A percentile compares a stretch with the other conserved stretches of the same genome.
phyloP scores from a whole-genome alignment of 805 yeast species.

The Candida incommunis region DNA sequence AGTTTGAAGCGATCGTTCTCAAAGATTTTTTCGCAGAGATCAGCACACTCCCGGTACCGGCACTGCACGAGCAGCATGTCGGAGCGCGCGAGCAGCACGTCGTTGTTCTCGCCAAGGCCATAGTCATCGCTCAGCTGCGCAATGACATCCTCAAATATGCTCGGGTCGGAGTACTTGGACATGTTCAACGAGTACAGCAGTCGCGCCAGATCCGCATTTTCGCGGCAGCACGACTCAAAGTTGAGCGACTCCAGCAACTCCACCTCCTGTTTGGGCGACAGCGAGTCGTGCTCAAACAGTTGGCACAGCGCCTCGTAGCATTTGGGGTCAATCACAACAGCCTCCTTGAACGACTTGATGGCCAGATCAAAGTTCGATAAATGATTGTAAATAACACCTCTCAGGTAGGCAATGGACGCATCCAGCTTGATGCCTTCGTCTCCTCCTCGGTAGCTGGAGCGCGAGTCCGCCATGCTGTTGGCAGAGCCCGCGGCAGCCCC shows the following conservation, averaged over 20 bases:
- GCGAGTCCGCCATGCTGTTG: neutral
- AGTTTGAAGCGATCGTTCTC: conserved; percentile 53
- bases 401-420: conserved; percentile 69
- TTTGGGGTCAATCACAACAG: conserved; percentile 73
- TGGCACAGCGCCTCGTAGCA: conserved; percentile 89
- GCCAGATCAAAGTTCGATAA: conserved; percentile 79
- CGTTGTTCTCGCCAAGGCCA: conserved; percentile 53
- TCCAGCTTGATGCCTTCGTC: conserved; percentile 84
- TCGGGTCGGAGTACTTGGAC: conserved; percentile 50
- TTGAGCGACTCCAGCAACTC: conserved; percentile 39
- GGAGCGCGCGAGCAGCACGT: conserved; percentile 52
- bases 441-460: conserved; percentile 11
- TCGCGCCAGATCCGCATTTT: conserved; percentile 63
- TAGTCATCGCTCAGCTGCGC: conserved; percentile 55
- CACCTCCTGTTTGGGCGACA: conserved; percentile 56
- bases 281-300: conserved; percentile 51
- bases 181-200: conserved; percentile 62
- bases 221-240: conserved; percentile 37
- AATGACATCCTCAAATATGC: conserved; percentile 50
- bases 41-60: conserved; percentile 61
- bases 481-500: neutral
- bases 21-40: conserved; percentile 45
- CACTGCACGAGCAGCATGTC: conserved; percentile 64
- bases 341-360: conserved; percentile 75
- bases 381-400: conserved; percentile 73